Evolutionary conservation across 2,329 filamentous ascomycete genomes (phyloP), one percentile per base, ranked within the genome.

Genomic region (Aspergillus niger): DNA sequence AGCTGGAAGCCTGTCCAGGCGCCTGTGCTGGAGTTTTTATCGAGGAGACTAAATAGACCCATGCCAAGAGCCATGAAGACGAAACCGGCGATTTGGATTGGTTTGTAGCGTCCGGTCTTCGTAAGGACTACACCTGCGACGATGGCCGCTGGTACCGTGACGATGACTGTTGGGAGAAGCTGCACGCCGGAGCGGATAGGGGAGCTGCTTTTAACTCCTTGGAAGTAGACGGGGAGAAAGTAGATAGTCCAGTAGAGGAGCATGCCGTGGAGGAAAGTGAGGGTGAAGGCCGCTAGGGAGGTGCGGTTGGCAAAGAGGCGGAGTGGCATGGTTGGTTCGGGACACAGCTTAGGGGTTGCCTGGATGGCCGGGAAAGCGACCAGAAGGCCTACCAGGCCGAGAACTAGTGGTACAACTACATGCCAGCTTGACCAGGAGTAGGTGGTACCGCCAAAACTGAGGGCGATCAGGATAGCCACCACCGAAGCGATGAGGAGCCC

Each of bases 211-310:
- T 70, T 67, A 0, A 83, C 77, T 2, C 70, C 72, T 58, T 82
- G 79, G 64, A 82, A 81, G 63, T 80, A 83, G 8, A 82, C 65
- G 0, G 81, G 78, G 1, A 82, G 58, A 62, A 80, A 81, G 52
- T 63, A 67, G 20, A 44, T 50, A 0, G 62, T 48, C 64, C 61
- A 66, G 22, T 57, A 58, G 1, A 56, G 49, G 15, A 62, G 32
- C 5, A 69, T 36, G 3, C 43, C 52, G 7, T 65, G 63, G n/a
- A 68, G 8, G 15, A 67, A 68, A 10, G 62, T 30, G 15, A 62
- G 20, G 8, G 30, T 24, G 8, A 44, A 39, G 2, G 59, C 24
- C 2, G 8, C 17, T 1, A 49, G 20, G 28, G 58, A 44, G 30
- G 79, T 81, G 1, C 77, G 72, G 63, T 79, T 80, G 1, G 63